Evolutionary conservation across 495 filamentous ascomycete species (phyloP).

Genomic region (Xylaria bambusicola): DNA sequence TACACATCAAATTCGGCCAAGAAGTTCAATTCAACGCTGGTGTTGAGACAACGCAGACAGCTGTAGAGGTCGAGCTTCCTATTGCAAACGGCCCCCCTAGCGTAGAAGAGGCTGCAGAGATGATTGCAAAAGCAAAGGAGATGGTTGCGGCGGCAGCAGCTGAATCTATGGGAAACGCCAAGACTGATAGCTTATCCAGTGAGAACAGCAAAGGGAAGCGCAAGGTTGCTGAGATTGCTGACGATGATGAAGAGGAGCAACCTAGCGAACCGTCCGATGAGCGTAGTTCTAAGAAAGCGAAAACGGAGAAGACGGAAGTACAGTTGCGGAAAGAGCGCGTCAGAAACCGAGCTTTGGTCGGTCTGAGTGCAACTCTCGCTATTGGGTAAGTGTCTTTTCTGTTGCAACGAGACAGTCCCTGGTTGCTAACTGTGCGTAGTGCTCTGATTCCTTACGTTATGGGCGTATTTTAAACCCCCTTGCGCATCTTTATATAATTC

Average conservation of each 20-base stretch:
- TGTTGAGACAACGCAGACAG: constrained; percentile 68
- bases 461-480: constrained; percentile 41
- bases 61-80: constrained; percentile 73
- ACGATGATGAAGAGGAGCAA: constrained; percentile 42
- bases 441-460: constrained; percentile 59
- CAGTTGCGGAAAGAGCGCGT: constrained; percentile 82
- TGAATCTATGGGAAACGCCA: constrained; percentile 46
- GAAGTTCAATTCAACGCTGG: constrained; percentile 65
- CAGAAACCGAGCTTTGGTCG: constrained; percentile 77
- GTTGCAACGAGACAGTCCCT: constrained; percentile 15
- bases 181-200: constrained; percentile 28
- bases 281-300: constrained; percentile 69
- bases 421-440: constrained; percentile 39
- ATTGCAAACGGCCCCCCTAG: constrained; percentile 62
- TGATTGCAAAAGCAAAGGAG: constrained; percentile 82
- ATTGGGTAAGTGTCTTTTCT: constrained; percentile 73
- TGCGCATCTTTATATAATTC: background rate
- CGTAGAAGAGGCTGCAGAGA: constrained; percentile 70
- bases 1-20: constrained; percentile 70
- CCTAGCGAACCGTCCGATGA: constrained; percentile 55
- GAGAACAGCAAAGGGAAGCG: constrained; percentile 66
- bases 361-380: constrained; percentile 79
- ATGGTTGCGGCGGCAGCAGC: constrained; percentile 84
- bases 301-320: constrained; percentile 62
- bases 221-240: constrained; percentile 73